Evolutionary conservation across 2,329 filamentous ascomycete genomes (phyloP).

Genomic region (Nectriaceae sp.): DNA sequence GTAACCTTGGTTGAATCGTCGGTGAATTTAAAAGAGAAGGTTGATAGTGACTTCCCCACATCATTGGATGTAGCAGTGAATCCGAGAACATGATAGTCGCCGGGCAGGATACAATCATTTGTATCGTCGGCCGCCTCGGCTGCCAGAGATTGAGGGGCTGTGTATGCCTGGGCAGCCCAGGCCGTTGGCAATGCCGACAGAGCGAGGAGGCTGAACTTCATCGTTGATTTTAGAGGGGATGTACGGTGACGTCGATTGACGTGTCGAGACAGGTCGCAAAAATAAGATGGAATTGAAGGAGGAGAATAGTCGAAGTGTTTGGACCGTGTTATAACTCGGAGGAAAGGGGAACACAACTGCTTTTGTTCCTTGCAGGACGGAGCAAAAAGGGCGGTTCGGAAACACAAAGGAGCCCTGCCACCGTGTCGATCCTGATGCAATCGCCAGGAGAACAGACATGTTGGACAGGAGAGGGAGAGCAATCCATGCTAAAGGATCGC

Average conservation of each 20-base stretch:
- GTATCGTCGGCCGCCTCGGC: slow-evolving; percentile 24
- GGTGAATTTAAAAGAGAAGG: slow-evolving; percentile 42
- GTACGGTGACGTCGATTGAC: no score
- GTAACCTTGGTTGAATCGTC: slow-evolving; percentile 41
- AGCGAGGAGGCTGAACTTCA: slow-evolving; percentile 21
- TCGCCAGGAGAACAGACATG: slow-evolving; percentile 9
- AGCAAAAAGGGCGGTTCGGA: slow-evolving; percentile 18
- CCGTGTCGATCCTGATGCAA: slow-evolving; percentile 23
- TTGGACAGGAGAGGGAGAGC: neutral
- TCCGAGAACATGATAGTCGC: slow-evolving; percentile 39
- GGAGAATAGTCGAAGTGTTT: neutral
- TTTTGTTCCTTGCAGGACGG: neutral
- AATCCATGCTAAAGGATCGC: slow-evolving; percentile 1
- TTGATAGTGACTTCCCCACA: slow-evolving; percentile 33
- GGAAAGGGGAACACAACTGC: neutral
- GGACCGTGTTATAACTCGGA: neutral
- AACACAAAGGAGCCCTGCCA: slow-evolving; percentile 1
- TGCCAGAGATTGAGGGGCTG: slow-evolving; percentile 27
- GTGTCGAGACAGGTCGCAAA: slow-evolving; percentile 2
- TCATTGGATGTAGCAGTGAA: slow-evolving; percentile 39
- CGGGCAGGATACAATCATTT: slow-evolving; percentile 39
- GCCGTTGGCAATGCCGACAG: slow-evolving; percentile 24
- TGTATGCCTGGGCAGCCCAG: slow-evolving; percentile 28
- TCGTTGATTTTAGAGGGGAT: slow-evolving; percentile 3
- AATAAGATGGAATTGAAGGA: neutral